Conservation (phyloP, 1,284 basidiomycete genomes). For the Cryptococcus sp. region DNA sequence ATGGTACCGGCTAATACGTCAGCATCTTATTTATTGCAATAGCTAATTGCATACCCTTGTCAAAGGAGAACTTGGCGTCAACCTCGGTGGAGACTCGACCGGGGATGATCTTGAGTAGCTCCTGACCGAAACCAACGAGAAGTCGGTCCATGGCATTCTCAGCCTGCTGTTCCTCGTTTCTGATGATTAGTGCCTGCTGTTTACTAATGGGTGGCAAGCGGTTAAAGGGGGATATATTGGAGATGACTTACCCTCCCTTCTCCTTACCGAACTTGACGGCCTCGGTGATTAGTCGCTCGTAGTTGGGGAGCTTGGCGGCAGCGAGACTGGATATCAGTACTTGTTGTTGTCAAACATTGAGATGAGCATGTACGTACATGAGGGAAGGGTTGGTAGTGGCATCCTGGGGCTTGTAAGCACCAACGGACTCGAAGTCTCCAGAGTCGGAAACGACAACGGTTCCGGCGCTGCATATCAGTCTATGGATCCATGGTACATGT, state of each 20-base stretch:
- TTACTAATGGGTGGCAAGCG: not conserved
- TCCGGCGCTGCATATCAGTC: constrained; percentile 55
- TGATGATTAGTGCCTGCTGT: constrained; percentile 5
- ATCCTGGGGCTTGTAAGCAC: constrained; percentile 86
- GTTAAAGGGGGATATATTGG: not conserved
- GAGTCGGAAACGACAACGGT: constrained; percentile 94
- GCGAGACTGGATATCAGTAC: constrained; percentile 64
- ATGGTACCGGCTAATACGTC: constrained; percentile 31
- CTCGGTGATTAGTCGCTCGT: constrained; percentile 74
- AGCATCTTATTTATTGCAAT: not conserved
- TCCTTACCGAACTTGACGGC: constrained; percentile 78
- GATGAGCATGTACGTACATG: constrained; percentile 34
- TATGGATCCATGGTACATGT: not conserved
- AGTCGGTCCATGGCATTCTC: constrained; percentile 82
- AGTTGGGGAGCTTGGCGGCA: constrained; percentile 84
- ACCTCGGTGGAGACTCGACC: constrained; percentile 99
- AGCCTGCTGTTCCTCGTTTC: constrained; percentile 64
- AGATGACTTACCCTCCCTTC: constrained; percentile 59
- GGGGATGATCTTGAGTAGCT: constrained; percentile 92
- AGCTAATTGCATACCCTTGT: constrained; percentile 56
- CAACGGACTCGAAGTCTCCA: constrained; percentile 64
- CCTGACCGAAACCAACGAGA: constrained; percentile 93
- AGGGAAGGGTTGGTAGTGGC: constrained; percentile 93
- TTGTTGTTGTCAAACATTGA: constrained; percentile 11
- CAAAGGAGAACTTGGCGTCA: constrained; percentile 93